A percentile compares a stretch with the other conserved stretches of the same genome.
These are phyloP conservation scores for Mortierella alpina DNA, from an alignment of 192 early-diverging fungal genomes.

Conservation along the genomic window DNA sequence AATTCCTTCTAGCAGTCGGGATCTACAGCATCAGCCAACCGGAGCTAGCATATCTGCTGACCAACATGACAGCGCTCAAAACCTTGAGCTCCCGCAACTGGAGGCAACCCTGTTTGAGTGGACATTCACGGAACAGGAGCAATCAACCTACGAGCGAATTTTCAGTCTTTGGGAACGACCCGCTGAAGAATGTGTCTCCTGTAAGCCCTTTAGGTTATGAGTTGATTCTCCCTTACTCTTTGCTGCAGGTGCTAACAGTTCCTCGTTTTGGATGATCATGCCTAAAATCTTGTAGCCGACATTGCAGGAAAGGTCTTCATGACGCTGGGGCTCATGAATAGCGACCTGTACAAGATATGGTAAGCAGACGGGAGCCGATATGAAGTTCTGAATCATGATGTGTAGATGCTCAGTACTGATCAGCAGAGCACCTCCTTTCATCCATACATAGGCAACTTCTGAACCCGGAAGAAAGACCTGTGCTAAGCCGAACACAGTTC, in stretches of 20 bases:
- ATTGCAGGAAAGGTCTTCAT: conserved; percentile 51
- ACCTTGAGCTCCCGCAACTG: conserved; percentile 22
- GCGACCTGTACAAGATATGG: conserved; percentile 26
- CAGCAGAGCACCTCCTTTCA: neutral
- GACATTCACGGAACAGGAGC: conserved; percentile 46
- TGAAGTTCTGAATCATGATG: neutral
- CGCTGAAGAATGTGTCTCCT: conserved; percentile 42
- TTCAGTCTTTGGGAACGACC: conserved; percentile 51
- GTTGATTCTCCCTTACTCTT: no score
- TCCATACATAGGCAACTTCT: conserved; percentile 22
- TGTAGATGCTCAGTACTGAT: neutral
- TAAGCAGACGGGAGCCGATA: neutral
- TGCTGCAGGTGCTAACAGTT: neutral
- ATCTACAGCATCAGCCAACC: neutral
- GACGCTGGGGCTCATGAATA: conserved; percentile 29
- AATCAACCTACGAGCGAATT: conserved; percentile 35
- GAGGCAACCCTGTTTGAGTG: conserved; percentile 42
- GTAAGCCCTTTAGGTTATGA: neutral
- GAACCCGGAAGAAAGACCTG: conserved; percentile 27
- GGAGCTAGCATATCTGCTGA: no score
- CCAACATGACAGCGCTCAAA: neutral
- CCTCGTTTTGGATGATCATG: neutral
- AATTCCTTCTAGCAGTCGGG: neutral
- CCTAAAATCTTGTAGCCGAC: conserved; percentile 18
- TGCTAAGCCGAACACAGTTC: conserved; percentile 29